These are phyloP conservation scores for Lippia alba DNA, from an alignment of 305 asterid genomes.

Conservation along the genomic window DNA sequence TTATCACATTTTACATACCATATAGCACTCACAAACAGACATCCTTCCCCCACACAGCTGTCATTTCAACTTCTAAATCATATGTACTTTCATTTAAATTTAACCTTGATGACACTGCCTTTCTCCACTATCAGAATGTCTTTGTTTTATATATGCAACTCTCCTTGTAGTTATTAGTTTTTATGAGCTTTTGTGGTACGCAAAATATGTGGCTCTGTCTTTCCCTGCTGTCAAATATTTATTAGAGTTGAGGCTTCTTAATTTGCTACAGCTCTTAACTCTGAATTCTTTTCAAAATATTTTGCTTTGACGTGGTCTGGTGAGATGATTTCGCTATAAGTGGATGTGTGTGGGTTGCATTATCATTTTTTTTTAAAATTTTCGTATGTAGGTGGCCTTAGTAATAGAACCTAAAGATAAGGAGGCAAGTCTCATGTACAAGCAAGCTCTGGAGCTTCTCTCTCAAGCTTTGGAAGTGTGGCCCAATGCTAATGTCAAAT, in stretches of 20 bases:
- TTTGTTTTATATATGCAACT: conserved; percentile 14
- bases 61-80: conserved; percentile 15
- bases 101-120: conserved; percentile 9
- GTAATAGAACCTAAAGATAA: conserved; percentile 99
- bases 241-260: conserved; percentile 21
- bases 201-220: not conserved
- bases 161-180: not conserved
- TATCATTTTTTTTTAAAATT: conserved; percentile 15
- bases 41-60: not conserved
- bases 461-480: conserved; percentile 99
- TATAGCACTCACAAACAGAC: not conserved
- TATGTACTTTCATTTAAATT: conserved; percentile 17
- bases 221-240: conserved; percentile 14
- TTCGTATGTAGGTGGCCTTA: conserved; percentile 75
- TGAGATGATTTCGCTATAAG: conserved; percentile 18
- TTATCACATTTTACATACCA: conserved; percentile 24
- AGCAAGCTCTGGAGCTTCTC: conserved; percentile 96
- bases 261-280: conserved; percentile 12
- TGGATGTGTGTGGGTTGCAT: not conserved
- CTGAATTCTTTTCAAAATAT: not conserved
- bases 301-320: conserved; percentile 10
- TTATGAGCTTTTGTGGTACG: not conserved
- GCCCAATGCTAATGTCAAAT: conserved; percentile 99
- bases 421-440: conserved; percentile 97
- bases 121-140: conserved; percentile 1